phyloP scores from a whole-genome alignment of 164 flowering plant species.

The Aristolochia contorta region DNA sequence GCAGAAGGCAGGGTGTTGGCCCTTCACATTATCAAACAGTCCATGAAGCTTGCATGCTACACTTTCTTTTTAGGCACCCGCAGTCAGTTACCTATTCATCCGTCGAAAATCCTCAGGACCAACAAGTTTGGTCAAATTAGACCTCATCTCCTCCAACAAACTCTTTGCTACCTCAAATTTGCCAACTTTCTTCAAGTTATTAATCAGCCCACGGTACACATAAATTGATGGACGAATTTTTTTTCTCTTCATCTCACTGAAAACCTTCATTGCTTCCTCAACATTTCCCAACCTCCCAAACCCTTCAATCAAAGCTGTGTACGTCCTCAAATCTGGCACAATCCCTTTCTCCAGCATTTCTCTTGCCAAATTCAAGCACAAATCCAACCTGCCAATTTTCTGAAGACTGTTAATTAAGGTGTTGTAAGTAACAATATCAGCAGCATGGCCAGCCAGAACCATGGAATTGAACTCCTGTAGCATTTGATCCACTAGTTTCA shows the following conservation, averaged over 20 bases:
- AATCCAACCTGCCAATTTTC: conserved; percentile 58
- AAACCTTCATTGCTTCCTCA: conserved; percentile 49
- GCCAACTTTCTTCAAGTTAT: conserved; percentile 50
- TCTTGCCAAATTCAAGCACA: conserved; percentile 31
- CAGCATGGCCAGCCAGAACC: conserved; percentile 39
- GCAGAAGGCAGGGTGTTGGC: too few species aligned
- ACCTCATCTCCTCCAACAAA: conserved; percentile 53
- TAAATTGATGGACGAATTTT: conserved; percentile 53
- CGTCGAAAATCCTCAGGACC: conserved; percentile 54
- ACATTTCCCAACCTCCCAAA: conserved; percentile 67
- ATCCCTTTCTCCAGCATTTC: conserved; percentile 60
- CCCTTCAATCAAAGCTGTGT: conserved; percentile 68
- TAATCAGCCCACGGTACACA: conserved; percentile 48
- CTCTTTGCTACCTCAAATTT: conserved; percentile 45
- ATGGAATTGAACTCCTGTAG: conserved; percentile 47
- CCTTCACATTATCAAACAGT: too few species aligned
- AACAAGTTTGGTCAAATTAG: conserved; percentile 29
- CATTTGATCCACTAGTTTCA: conserved; percentile 61
- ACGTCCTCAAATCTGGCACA: conserved; percentile 75
- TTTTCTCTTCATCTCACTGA: conserved; percentile 57
- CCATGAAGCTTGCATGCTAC: too few species aligned
- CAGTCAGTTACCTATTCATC: conserved; percentile 20
- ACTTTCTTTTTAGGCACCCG: too few species aligned
- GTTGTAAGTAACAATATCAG: conserved; percentile 68
- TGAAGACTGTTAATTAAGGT: conserved; percentile 57